Conservation (phyloP, 305 asterid species). For the Fraxinus velutina region DNA sequence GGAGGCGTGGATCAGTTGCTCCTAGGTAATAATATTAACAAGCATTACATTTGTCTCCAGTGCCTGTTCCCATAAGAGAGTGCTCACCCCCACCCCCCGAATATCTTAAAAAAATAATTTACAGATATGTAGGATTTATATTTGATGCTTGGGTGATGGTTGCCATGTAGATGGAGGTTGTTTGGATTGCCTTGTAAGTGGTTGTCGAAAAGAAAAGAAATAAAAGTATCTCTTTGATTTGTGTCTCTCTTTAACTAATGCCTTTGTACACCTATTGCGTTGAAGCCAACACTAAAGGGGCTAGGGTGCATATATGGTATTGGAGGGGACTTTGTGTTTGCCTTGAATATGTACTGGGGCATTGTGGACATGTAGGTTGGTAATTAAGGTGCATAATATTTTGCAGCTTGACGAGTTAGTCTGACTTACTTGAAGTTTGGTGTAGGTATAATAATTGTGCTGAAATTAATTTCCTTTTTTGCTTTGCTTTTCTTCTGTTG, state of each 20-base stretch:
- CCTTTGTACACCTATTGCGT: neutral
- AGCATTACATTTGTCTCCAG: conserved; percentile 20
- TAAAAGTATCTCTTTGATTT: neutral
- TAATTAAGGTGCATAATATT: neutral
- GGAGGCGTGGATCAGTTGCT: conserved; percentile 88
- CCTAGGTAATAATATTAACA: conserved; percentile 63
- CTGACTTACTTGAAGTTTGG: neutral
- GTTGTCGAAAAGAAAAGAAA: neutral
- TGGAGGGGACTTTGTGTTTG: neutral
- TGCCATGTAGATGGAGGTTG: neutral
- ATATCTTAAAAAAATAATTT: neutral
- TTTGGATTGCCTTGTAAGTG: neutral
- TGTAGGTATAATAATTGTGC: neutral
- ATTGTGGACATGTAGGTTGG: neutral
- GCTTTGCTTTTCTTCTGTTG: neutral
- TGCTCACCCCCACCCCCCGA: neutral
- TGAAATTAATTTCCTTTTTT: neutral
- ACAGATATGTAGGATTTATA: neutral
- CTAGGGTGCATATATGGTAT: neutral
- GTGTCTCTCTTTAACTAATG: neutral
- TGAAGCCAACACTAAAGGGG: neutral
- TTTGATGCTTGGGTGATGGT: neutral
- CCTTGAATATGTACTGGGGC: neutral
- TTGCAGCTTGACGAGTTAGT: neutral
- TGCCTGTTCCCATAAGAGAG: neutral